phyloP scores from a whole-genome alignment of 2,329 filamentous ascomycete genomes.

The Lecanicillium sp. region DNA sequence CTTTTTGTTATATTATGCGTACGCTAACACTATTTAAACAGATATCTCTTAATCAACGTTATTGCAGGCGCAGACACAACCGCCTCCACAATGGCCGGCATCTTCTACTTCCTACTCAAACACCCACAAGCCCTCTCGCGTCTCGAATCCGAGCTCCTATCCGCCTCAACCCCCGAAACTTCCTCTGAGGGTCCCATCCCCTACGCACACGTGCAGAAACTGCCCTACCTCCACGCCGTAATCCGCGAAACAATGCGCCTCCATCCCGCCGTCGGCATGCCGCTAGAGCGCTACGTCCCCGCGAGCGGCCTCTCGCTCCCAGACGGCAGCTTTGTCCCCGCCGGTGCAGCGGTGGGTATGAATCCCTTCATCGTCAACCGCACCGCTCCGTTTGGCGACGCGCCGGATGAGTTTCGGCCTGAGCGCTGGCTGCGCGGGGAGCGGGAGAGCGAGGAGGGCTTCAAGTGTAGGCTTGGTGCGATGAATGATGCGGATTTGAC shows the following conservation, averaged over 20 bases:
- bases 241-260: conserved; percentile 40
- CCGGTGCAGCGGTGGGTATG: conserved; percentile 22
- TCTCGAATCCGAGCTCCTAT: conserved; percentile 13
- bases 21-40: no score
- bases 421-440: conserved; percentile 34
- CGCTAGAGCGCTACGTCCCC: conserved; percentile 38
- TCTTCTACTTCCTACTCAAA: conserved; percentile 29
- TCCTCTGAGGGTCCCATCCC: conserved; percentile 9
- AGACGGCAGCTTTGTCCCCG: conserved; percentile 20
- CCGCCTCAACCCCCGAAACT: conserved; percentile 17
- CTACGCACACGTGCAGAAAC: conserved; percentile 11
- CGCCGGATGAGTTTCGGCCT: conserved; percentile 32
- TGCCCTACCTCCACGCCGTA: conserved; percentile 31
- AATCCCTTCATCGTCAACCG: conserved; percentile 26
- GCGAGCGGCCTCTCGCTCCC: conserved; percentile 24
- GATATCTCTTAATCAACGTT: conserved; percentile 24
- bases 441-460: conserved; percentile 23
- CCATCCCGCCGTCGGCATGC: conserved; percentile 34
- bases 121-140: conserved; percentile 18
- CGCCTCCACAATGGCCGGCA: conserved; percentile 23
- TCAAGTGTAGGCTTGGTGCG: conserved; percentile 20
- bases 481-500: conserved; percentile 27
- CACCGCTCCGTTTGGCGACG: conserved; percentile 34
- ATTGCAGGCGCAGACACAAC: conserved; percentile 29
- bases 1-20: no score